phyloP scores from a whole-genome alignment of 1,284 basidiomycete species.

The Ceratobasidium sp. region DNA sequence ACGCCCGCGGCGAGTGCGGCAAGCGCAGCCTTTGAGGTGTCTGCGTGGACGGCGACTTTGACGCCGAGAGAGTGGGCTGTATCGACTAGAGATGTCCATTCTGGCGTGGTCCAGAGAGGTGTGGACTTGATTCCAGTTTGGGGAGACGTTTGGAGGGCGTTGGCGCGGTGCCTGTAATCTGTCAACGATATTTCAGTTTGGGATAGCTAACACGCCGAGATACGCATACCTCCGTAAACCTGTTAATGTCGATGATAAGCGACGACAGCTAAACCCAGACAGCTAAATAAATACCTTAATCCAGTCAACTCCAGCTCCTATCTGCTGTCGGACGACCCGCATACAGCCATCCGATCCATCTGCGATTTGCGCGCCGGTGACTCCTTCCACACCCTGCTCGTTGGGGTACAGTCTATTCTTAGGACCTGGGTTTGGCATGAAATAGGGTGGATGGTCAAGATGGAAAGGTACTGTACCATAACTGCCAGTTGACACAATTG shows the following conservation, averaged over 20 bases:
- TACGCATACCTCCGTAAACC: slow-evolving; percentile 64
- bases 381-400: slow-evolving; percentile 65
- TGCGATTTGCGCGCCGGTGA: slow-evolving; percentile 67
- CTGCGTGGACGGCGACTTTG: slow-evolving; percentile 70
- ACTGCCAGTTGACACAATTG: slow-evolving; percentile 69
- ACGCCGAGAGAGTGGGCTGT: slow-evolving; percentile 65
- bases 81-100: slow-evolving; percentile 64
- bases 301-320: slow-evolving; percentile 76
- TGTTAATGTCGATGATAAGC: slow-evolving; percentile 47
- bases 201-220: slow-evolving; percentile 38
- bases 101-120: slow-evolving; percentile 59
- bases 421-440: slow-evolving; percentile 59
- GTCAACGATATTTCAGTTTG: slow-evolving; percentile 15
- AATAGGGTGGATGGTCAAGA: background rate
- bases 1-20: slow-evolving; percentile 57
- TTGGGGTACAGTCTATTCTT: slow-evolving; percentile 62
- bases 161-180: slow-evolving; percentile 67
- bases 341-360: slow-evolving; percentile 69
- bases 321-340: slow-evolving; percentile 67
- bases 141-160: slow-evolving; percentile 59
- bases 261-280: background rate
- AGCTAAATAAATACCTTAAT: slow-evolving; percentile 50
- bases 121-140: slow-evolving; percentile 53
- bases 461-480: slow-evolving; percentile 61
- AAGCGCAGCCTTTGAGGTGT: slow-evolving; percentile 57